Evolutionary conservation across 371 early-diverging fungal genomes (phyloP), one percentile per base, ranked within the genome.

Genomic region (Sporodiniella umbellata): DNA sequence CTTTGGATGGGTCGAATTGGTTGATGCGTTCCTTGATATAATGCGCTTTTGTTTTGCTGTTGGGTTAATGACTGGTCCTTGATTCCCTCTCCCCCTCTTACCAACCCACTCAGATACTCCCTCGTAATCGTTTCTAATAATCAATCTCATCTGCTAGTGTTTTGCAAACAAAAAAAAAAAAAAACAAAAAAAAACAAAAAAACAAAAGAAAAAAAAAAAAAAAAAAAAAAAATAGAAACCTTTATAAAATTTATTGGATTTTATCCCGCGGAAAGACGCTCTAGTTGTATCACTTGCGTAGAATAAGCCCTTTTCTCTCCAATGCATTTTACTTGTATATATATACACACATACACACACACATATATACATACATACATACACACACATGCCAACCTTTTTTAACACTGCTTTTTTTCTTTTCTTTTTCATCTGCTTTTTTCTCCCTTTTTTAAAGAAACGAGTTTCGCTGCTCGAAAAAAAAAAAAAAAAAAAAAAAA

Each of bases 21-120:
- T 81, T 78, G 60, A 92, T 88, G 47, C 92, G 85, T 60, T 87
- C 83, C 42, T 81, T 82, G 48, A 90, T 84, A 67, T 93, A 93
- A 64, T 86, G 78, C 25, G 92, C 91, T 83, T 68, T 12, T n/a
- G n/a, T n/a, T n/a, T n/a, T n/a, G n/a, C 25, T 14, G 33, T 43
- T 37, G 21, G 7, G 8, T 21, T 8, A 21, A 40, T 15, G 21
- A 30, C 19, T n/a, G n/a, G n/a, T n/a, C n/a, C n/a, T n/a, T n/a
- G n/a, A n/a, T n/a, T n/a, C n/a, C n/a, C n/a, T n/a, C n/a, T n/a
- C n/a, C n/a, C n/a, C n/a, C n/a, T n/a, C 67, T 65, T 77, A 84
- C 83, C 83, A 49, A 80, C 78, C 66, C 82, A 81, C 38, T 75
- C 70, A 38, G 80, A 79, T 10, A 85, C 86, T 48, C 75, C 78